Evolutionary conservation across 2,329 filamentous ascomycete species (phyloP), one percentile per base, ranked within the genome.

Genomic region (Talaromyces sp.): DNA sequence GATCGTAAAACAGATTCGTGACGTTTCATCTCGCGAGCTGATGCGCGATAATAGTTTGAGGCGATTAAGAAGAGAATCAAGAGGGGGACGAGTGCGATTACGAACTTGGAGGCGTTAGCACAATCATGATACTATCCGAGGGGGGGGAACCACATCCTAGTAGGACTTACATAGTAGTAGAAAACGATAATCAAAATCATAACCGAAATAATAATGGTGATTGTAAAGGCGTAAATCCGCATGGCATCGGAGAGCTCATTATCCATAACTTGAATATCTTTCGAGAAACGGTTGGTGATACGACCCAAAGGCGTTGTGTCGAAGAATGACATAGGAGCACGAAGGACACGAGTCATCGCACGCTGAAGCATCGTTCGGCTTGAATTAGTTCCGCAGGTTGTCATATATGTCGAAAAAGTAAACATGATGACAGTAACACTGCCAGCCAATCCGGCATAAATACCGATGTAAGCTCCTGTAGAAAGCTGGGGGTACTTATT

Each of bases 201-300:
- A 32, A 96, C 89, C 4, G 89, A 86, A 2, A 87, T 77, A 60
- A 96, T 91, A 82, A 88, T 90, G 35, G 84, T 87, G 62, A 96
- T 75, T 1, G 91, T 96, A 63, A 97, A 77, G 64, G 92, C 87
- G 77, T 93, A 97, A 86, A 97, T 96, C 60, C 93, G 86, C 74
- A 97, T 90, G 3, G 90, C 88, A 65, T 97, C 93, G 0, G 88
- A 88, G 39, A 97, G 76, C 52, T 86, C 90, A 71, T 96, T 96
- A 75, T 97, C 94, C 91, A 97, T 95, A 51, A 94, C 90, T 66
- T 97, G 91, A 36, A 97, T 89, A 66, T 99, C 94, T 62, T 93
- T 88, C 29, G 91, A 95, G 75, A 97, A 97, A 14, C 94, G 89
- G 71, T 97, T 97, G 19, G 91, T 96, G 70, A 97, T 97, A 33